These are phyloP conservation scores for Hirsutella thompsonii DNA, from an alignment of 2,329 filamentous ascomycete genomes.

Conservation along the genomic window DNA sequence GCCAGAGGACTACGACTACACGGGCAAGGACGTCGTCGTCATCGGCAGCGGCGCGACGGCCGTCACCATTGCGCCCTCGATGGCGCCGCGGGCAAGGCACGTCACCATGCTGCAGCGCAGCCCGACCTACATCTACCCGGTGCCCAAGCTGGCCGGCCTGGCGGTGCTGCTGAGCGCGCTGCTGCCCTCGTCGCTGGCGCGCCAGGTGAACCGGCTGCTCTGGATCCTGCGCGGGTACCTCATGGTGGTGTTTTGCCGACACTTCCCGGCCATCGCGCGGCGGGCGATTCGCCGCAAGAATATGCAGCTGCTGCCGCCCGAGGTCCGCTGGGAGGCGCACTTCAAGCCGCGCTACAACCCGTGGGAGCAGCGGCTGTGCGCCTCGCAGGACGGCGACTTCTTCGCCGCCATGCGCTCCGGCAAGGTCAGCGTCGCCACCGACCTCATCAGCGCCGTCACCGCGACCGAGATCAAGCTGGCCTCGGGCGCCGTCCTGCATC, in stretches of 20 bases:
- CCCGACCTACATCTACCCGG: constrained; percentile 45
- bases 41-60: constrained; percentile 58
- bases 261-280: constrained; percentile 31
- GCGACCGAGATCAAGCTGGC: constrained; percentile 27
- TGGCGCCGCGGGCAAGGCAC: constrained; percentile 41
- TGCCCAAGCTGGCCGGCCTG: constrained; percentile 22
- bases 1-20: constrained; percentile 53
- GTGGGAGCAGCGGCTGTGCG: constrained; percentile 58
- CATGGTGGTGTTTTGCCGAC: constrained; percentile 32
- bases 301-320: constrained; percentile 30
- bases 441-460: constrained; percentile 30
- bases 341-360: constrained; percentile 42
- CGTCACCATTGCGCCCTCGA: constrained; percentile 48
- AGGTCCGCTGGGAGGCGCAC: constrained; percentile 36
- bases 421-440: constrained; percentile 29
- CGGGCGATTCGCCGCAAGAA: constrained; percentile 28
- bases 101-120: constrained; percentile 61
- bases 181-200: constrained; percentile 27
- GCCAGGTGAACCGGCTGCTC: constrained; percentile 31
- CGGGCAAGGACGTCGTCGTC: constrained; percentile 49
- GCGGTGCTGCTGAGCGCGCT: constrained; percentile 19
- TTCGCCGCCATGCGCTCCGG: constrained; percentile 25
- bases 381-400: constrained; percentile 34
- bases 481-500: constrained; percentile 29
- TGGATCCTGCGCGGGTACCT: constrained; percentile 30